Conservation (phyloP, 148 eudicot genomes). For the Vaccinium myrtillus region DNA sequence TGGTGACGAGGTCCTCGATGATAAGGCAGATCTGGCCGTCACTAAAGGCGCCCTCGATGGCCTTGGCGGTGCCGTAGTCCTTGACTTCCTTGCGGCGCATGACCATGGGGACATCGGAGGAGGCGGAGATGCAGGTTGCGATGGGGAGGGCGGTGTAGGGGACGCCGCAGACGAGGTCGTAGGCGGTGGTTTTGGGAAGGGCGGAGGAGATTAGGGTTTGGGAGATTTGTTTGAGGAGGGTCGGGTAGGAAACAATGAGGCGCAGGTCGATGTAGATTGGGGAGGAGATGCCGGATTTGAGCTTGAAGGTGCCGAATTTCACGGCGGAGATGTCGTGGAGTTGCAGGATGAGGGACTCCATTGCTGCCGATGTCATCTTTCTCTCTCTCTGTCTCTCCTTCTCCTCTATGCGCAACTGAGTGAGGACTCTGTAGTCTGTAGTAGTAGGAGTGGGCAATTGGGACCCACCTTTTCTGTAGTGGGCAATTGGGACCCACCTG, state of each 20-base stretch:
- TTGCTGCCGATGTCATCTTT: slow-evolving; percentile 29
- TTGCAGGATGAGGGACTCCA: slow-evolving; percentile 65
- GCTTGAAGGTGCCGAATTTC: slow-evolving; percentile 79
- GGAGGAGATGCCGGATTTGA: slow-evolving; percentile 79
- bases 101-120: slow-evolving; percentile 62
- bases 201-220: slow-evolving; percentile 51
- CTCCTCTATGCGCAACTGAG: not conserved
- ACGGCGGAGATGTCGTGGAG: slow-evolving; percentile 89
- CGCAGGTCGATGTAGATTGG: slow-evolving; percentile 96
- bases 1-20: slow-evolving; percentile 82
- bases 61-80: slow-evolving; percentile 69
- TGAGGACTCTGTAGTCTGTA: not conserved
- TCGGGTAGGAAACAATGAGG: slow-evolving; percentile 75
- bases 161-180: slow-evolving; percentile 77
- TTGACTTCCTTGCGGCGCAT: slow-evolving; percentile 92
- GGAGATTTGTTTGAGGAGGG: slow-evolving; percentile 69
- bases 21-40: slow-evolving; percentile 47
- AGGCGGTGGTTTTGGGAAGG: slow-evolving; percentile 30
- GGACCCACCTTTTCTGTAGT: too few relatives aligned
- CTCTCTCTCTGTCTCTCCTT: not conserved
- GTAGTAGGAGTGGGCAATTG: too few relatives aligned
- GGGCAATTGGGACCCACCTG: too few relatives aligned
- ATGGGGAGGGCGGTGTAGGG: slow-evolving; percentile 93
- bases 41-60: slow-evolving; percentile 63
- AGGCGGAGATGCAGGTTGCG: slow-evolving; percentile 69